A percentile compares a stretch with the other conserved stretches of the same genome.
These are phyloP conservation scores for Darksidea phi DNA, from an alignment of 495 filamentous ascomycete genomes.

Conservation along the genomic window DNA sequence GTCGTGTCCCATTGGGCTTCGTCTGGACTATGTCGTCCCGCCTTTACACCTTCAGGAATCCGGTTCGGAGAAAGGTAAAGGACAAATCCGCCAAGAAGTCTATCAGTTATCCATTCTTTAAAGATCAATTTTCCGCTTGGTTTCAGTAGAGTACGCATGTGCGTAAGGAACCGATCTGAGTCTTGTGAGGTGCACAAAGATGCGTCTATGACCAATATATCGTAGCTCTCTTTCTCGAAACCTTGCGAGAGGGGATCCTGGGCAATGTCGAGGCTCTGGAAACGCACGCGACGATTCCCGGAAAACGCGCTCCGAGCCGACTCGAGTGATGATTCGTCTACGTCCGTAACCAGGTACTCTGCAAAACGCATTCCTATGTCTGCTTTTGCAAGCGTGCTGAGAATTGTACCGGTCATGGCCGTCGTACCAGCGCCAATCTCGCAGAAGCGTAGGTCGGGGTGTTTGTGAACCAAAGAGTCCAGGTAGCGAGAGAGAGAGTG, in stretches of 20 bases:
- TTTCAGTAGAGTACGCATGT: neutral
- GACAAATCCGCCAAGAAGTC: too few species aligned
- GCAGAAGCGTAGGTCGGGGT: neutral
- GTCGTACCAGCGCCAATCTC: neutral
- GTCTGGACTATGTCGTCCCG: too few species aligned
- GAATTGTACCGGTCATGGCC: neutral
- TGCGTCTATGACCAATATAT: neutral
- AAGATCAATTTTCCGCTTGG: neutral
- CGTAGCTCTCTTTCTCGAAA: neutral
- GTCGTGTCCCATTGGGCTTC: too few species aligned
- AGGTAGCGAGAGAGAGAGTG: too few species aligned
- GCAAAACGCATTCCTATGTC: neutral
- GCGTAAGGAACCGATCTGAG: neutral
- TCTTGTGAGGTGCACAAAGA: neutral
- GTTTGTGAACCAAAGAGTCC: neutral
- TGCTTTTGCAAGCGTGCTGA: neutral
- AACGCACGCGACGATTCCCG: neutral
- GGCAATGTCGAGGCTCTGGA: neutral
- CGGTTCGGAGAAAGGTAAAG: too few species aligned
- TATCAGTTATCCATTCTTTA: neutral
- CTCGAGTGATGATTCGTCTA: neutral
- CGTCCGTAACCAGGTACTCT: neutral
- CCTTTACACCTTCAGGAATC: too few species aligned
- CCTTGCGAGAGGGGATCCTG: neutral
- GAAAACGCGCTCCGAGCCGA: neutral